Percentiles rank a stretch among this genome's conserved stretches.
phyloP scores from a whole-genome alignment of 768 basidiomycete genomes.

The Boletus vinaceobasis region DNA sequence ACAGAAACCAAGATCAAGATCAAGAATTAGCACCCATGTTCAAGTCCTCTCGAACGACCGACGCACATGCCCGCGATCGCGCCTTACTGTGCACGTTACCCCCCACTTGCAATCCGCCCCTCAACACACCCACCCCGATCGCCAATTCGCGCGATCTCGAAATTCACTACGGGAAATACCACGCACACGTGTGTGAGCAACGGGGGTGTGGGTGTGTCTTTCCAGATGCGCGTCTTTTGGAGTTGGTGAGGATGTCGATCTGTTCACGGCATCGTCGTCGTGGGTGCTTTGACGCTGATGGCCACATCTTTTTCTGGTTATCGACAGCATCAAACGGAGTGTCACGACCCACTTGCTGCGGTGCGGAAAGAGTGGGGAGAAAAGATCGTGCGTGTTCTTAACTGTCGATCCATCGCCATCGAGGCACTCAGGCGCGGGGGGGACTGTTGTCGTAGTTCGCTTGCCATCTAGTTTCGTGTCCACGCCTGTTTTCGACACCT shows the following conservation, averaged over 20 bases:
- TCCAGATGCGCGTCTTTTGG: conserved; percentile 74
- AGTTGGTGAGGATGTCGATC: conserved; percentile 56
- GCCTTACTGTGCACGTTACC: conserved; percentile 70
- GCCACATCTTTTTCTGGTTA: background rate
- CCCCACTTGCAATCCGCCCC: conserved; percentile 71
- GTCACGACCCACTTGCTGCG: conserved; percentile 82
- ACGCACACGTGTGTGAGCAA: conserved; percentile 78
- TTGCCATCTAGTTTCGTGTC: conserved; percentile 65
- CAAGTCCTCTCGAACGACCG: conserved; percentile 32
- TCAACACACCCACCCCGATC: conserved; percentile 57
- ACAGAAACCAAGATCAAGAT: conserved; percentile 6
- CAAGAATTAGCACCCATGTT: conserved; percentile 26
- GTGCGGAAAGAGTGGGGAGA: conserved; percentile 76
- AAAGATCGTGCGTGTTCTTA: conserved; percentile 58
- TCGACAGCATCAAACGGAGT: conserved; percentile 75
- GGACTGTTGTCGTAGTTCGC: conserved; percentile 55
- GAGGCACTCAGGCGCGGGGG: background rate
- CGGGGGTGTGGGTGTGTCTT: conserved; percentile 75
- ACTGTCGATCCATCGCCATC: conserved; percentile 12
- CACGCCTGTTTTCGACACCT: conserved; percentile 63
- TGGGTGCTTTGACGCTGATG: background rate
- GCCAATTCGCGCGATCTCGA: conserved; percentile 69
- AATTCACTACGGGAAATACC: conserved; percentile 77
- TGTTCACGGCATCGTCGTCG: conserved; percentile 1
- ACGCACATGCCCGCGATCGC: conserved; percentile 26